A percentile compares a stretch with the other conserved stretches of the same genome.
phyloP scores from a whole-genome alignment of 2,329 filamentous ascomycete genomes.

The Fusarium odoratissimum region DNA sequence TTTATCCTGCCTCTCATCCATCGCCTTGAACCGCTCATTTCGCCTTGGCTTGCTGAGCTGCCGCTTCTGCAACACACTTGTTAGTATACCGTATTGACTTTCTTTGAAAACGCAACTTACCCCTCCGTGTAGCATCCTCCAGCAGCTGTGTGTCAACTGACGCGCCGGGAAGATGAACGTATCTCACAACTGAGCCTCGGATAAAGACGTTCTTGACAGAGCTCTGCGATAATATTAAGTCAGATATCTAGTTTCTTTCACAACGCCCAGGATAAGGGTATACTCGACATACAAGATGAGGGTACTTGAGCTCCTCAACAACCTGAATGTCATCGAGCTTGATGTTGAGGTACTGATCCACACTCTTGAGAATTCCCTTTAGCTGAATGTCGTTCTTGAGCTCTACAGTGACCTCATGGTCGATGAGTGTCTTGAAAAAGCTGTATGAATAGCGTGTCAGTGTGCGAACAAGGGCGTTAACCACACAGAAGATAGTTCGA shows the following conservation, averaged over 20 bases:
- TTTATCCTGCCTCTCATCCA: constrained; percentile 7
- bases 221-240: constrained; percentile 55
- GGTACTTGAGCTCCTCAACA: constrained; percentile 92
- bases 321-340: constrained; percentile 97
- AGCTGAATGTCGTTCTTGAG: constrained; percentile 99
- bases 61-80: constrained; percentile 59
- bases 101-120: constrained; percentile 56
- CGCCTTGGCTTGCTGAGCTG: constrained; percentile 67
- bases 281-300: constrained; percentile 78
- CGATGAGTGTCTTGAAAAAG: constrained; percentile 99
- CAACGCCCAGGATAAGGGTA: background rate
- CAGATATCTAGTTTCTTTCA: background rate
- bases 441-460: constrained; percentile 56
- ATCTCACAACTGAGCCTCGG: constrained; percentile 89
- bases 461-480: background rate
- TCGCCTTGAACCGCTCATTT: constrained; percentile 53
- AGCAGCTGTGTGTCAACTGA: constrained; percentile 88
- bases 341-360: constrained; percentile 99
- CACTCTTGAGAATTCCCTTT: constrained; percentile 92
- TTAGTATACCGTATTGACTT: constrained; percentile 6
- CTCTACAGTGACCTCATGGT: constrained; percentile 96
- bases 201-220: constrained; percentile 97
- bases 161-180: constrained; percentile 85
- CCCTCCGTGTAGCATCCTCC: constrained; percentile 91
- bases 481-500: background rate